Base-by-base conservation (phyloP, 331 rosid genomes). In the Malus hybrid region DNA sequence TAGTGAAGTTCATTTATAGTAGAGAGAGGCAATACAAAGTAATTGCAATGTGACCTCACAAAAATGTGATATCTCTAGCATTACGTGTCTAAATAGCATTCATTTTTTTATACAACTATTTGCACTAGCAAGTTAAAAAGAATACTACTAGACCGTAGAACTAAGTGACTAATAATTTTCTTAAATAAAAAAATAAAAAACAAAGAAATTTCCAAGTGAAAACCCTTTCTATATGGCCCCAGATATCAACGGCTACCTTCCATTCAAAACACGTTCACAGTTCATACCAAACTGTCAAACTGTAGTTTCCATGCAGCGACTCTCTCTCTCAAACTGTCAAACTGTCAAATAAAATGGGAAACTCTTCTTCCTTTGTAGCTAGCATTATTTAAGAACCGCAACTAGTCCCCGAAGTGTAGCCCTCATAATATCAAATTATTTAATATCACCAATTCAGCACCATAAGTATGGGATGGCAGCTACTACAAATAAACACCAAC, bases 261-360 rank as follows among this genome's bases (percentile, higher is more conserved):
- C 88, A 76, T 85, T 87, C 91, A 80, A 48, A 65, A 67, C 57
- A 78, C 65, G 84, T 78, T 80, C 13, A 29, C 27, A 36, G 36
- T 46, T 42, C 62, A 63, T 15, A 72, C 82, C 79, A 80, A 79
- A 79, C 61, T 32, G 81, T 78, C 83, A 70, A 28, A 24, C 76
- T 5, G 44, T 65, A 42, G 28, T 59, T 52, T 77, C 39, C 39
- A 65, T 6, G 60, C 66, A 82, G 12, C 44, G 31, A 15, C 20
- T 36, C 67, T 16, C 60, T 16, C 20, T 39, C 44, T 39, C 44
- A 39, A 39, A 9, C 12, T 9, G 12, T 2, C 44, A 55, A 68
- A 19, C 39, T 29, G 32, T 0, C 65, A 29, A 28, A 29, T 3
- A 48, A 74, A 65, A 7, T 39, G 31, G 2, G 57, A 52, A 7